These are phyloP conservation scores for Nakataea oryzae DNA, from an alignment of 2,329 filamentous ascomycete species.

Conservation along the genomic window DNA sequence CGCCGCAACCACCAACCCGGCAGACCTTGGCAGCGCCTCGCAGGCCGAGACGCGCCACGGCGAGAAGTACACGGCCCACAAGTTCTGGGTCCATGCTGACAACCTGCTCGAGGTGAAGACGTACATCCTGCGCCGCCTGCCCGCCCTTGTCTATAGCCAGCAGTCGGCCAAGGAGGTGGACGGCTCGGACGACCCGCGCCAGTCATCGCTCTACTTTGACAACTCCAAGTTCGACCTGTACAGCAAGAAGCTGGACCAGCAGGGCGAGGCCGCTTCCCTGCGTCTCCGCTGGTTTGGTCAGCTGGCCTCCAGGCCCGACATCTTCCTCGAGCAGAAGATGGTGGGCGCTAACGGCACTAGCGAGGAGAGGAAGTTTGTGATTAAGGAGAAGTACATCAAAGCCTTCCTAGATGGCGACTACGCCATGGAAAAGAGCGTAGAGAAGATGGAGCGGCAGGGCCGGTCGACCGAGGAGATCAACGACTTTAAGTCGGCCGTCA, in stretches of 20 bases:
- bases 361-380: constrained; percentile 67
- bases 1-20: constrained; percentile 14
- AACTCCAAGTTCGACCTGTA: constrained; percentile 80
- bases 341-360: constrained; percentile 67
- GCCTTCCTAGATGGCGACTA: constrained; percentile 80
- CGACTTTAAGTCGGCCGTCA: constrained; percentile 59
- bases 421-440: constrained; percentile 79
- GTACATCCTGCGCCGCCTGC: constrained; percentile 79
- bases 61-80: constrained; percentile 75
- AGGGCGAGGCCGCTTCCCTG: constrained; percentile 68
- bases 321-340: constrained; percentile 83
- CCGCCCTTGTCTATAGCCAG: constrained; percentile 87
- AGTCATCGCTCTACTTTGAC: constrained; percentile 96
- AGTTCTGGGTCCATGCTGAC: constrained; percentile 95
- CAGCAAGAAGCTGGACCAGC: constrained; percentile 68
- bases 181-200: constrained; percentile 71
- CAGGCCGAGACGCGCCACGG: constrained; percentile 49
- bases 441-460: constrained; percentile 75
- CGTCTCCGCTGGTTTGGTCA: constrained; percentile 89
- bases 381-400: constrained; percentile 92
- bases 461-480: constrained; percentile 56
- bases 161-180: constrained; percentile 76
- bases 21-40: not conserved
- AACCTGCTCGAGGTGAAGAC: constrained; percentile 97
- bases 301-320: constrained; percentile 65